Evolutionary conservation across 345 rosid species (phyloP).

Genomic region (Reutealis trisperma): DNA sequence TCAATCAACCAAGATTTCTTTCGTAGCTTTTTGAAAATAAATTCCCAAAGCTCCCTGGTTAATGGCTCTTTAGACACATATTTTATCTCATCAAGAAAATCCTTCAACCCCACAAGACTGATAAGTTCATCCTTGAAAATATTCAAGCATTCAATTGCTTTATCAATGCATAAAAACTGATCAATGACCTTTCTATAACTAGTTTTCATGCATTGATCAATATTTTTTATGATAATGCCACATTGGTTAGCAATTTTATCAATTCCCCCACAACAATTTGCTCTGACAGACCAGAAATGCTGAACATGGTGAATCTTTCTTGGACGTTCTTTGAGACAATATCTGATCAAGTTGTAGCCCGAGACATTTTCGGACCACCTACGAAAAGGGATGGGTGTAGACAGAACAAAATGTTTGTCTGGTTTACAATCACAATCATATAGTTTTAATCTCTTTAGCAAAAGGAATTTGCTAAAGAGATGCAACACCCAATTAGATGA

Average conservation of each 20-base stretch:
- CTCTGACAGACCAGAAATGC: no score
- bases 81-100: constrained; percentile 31
- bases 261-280: no score
- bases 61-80: constrained; percentile 43
- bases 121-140: neutral
- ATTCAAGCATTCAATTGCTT: neutral
- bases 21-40: constrained; percentile 42
- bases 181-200: no score
- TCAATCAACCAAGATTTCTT: constrained; percentile 40
- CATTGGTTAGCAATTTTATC: no score
- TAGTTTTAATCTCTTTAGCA: neutral
- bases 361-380: constrained; percentile 57
- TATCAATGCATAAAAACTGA: neutral
- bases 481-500: neutral
- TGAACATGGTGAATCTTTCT: no score
- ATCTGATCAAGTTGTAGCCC: constrained; percentile 49
- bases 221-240: no score
- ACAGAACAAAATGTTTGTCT: neutral
- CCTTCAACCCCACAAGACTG: constrained; percentile 32
- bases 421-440: neutral
- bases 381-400: constrained; percentile 14
- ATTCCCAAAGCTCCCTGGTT: constrained; percentile 46
- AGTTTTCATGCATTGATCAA: no score
- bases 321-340: constrained; percentile 31
- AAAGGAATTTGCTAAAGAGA: neutral